These are phyloP conservation scores for Russula dissimulans DNA, from an alignment of 768 basidiomycete species.

Conservation along the genomic window DNA sequence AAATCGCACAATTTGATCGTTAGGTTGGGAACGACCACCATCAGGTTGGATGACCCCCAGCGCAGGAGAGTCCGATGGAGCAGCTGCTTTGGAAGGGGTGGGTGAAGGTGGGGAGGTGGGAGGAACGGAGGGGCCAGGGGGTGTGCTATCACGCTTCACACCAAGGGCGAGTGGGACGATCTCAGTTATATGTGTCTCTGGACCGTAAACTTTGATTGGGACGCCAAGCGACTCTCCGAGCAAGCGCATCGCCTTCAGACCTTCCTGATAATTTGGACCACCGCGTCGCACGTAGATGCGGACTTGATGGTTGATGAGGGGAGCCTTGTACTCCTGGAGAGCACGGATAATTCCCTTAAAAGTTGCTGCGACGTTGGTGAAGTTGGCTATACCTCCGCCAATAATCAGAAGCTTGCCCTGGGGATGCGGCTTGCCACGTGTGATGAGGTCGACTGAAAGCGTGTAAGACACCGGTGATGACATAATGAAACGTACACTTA, in stretches of 20 bases:
- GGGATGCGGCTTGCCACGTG: slow-evolving; percentile 71
- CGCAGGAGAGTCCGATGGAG: slow-evolving; percentile 29
- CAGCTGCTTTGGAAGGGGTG: slow-evolving; percentile 30
- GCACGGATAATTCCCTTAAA: slow-evolving; percentile 99
- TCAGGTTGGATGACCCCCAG: slow-evolving; percentile 70
- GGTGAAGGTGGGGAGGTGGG: slow-evolving; percentile 42
- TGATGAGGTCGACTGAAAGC: slow-evolving; percentile 77
- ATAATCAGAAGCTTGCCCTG: slow-evolving; percentile 99
- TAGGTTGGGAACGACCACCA: slow-evolving; percentile 72
- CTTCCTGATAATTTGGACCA: slow-evolving; percentile 99
- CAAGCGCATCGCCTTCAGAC: slow-evolving; percentile 95
- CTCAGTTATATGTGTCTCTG: slow-evolving; percentile 97
- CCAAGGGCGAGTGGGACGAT: slow-evolving; percentile 98
- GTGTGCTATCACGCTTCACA: slow-evolving; percentile 47
- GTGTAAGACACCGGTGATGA: slow-evolving; percentile 5
- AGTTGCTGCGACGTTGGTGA: slow-evolving; percentile 97
- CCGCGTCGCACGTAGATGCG: slow-evolving; percentile 97
- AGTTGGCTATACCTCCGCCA: slow-evolving; percentile 99
- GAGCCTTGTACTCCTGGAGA: slow-evolving; percentile 84
- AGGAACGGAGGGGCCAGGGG: slow-evolving; percentile 31
- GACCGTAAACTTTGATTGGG: slow-evolving; percentile 93
- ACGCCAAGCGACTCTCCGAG: slow-evolving; percentile 96
- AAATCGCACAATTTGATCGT: slow-evolving; percentile 90
- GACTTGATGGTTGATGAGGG: slow-evolving; percentile 75
- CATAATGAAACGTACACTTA: slow-evolving; percentile 31